Percentiles rank a stretch among this genome's conserved stretches.
Evolutionary conservation across 331 rosid species (phyloP).

Genomic region (Saraca asoca): DNA sequence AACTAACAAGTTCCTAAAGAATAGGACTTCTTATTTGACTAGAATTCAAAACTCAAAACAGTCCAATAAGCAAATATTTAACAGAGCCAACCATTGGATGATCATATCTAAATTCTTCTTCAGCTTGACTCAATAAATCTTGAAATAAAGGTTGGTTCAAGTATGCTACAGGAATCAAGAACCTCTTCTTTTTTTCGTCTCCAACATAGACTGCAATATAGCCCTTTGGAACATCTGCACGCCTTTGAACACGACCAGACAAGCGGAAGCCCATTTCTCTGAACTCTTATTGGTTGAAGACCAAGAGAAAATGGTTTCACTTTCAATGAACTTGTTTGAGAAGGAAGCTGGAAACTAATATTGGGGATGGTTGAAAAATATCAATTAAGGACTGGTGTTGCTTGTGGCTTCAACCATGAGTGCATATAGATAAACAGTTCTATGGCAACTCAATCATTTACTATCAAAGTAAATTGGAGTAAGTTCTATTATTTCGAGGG

Average conservation of each 20-base stretch:
- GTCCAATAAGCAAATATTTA: too few relatives aligned
- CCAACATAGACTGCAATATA: constrained; percentile 42
- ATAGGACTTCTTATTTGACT: too few relatives aligned
- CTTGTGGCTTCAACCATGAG: background rate
- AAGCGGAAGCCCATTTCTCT: background rate
- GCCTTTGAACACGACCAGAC: background rate
- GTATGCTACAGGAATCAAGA: constrained; percentile 38
- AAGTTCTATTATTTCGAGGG: too few relatives aligned
- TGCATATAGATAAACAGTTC: background rate
- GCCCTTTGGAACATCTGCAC: constrained; percentile 11
- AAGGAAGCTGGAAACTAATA: background rate
- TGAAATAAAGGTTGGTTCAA: constrained; percentile 42
- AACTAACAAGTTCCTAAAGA: too few relatives aligned
- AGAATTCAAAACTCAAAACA: too few relatives aligned
- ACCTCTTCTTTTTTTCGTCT: constrained; percentile 29
- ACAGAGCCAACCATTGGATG: constrained; percentile 43
- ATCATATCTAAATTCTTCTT: constrained; percentile 40
- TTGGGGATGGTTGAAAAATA: background rate
- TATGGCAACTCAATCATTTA: background rate
- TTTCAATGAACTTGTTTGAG: background rate
- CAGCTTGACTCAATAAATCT: constrained; percentile 32
- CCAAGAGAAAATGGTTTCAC: too few relatives aligned
- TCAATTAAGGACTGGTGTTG: background rate
- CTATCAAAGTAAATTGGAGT: too few relatives aligned
- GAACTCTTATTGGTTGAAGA: background rate